Evolutionary conservation across 305 asterid genomes (phyloP).

Genomic region (Fraxinus paxiana): DNA sequence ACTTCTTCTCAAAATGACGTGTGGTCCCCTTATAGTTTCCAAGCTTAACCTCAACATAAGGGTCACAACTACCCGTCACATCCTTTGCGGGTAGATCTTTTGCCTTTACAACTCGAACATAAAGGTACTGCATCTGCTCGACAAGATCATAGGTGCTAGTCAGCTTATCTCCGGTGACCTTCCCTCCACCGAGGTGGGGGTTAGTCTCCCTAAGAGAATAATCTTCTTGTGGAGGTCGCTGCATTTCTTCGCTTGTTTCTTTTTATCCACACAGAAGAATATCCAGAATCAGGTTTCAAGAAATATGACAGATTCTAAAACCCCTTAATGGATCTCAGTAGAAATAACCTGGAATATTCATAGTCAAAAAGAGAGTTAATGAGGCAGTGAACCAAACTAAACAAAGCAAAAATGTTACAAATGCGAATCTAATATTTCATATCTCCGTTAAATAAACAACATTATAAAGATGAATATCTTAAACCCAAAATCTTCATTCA

Average conservation of each 20-base stretch:
- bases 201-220: slow-evolving; percentile 43
- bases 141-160: slow-evolving; percentile 61
- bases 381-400: neutral
- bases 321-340: slow-evolving; percentile 3
- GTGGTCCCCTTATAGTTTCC: slow-evolving; percentile 68
- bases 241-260: slow-evolving; percentile 25
- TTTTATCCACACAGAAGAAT: slow-evolving; percentile 4
- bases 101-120: slow-evolving; percentile 59
- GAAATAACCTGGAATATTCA: slow-evolving; percentile 7
- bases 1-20: slow-evolving; percentile 43
- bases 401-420: no score
- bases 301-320: slow-evolving; percentile 12
- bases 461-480: no score
- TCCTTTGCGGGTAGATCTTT: slow-evolving; percentile 47
- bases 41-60: slow-evolving; percentile 61
- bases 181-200: slow-evolving; percentile 45
- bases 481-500: no score
- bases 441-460: no score
- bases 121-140: slow-evolving; percentile 64
- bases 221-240: slow-evolving; percentile 40
- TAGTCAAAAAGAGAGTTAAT: neutral
- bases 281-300: neutral
- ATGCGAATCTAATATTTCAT: no score
- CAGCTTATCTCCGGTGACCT: slow-evolving; percentile 41
- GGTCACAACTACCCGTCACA: slow-evolving; percentile 49